Evolutionary conservation across 176 grass and related monocot genomes (phyloP), one percentile per base, ranked within the genome.

Genomic region (Echinochloa phyllopogon): DNA sequence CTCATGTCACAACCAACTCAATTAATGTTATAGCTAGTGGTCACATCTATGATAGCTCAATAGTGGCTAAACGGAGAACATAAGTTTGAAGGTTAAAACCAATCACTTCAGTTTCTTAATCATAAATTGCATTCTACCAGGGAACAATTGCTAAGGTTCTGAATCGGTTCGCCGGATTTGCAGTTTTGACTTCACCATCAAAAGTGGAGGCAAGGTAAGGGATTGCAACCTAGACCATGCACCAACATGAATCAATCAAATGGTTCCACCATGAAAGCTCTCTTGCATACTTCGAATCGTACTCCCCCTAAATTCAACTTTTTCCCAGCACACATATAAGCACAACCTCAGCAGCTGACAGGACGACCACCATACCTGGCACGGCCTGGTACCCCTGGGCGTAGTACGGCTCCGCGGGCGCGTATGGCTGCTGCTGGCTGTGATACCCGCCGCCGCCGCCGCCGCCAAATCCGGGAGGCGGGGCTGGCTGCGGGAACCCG

Each of bases 401-500:
- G 80, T 91, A 82, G 84, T 91, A 87, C 15, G 86, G 77, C 48
- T 88, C 79, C 17, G 78, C 86, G 37, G 77, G 40, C 20, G 89
- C 84, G 82, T 91, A 91, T n/a, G 87, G 84, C 25, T 78, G 88
- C 61, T 82, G 72, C 8, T 67, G 84, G 11, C 48, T 74, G 9
- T 68, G 67, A 12, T 63, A 29, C 27, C 33, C 41, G 76, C 60
- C 42, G 42, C 67, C 83, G 56, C 16, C 78, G 78, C 60, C 42
- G 42, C 67, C 83, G 56, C 16, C 78, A 72, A 86, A 77, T 1
- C 79, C 86, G 2, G 92, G 83, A 23, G 92, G 92, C 39, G 84
- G 89, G 0, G 89, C 56, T 21, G 89, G 89, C 72, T 91, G 89
- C 6, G 92, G 92, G 62, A 87, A 87, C 14, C 92, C 92, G 80